phyloP scores from a whole-genome alignment of 179 eudicot genomes.

The Silene vulgaris region DNA sequence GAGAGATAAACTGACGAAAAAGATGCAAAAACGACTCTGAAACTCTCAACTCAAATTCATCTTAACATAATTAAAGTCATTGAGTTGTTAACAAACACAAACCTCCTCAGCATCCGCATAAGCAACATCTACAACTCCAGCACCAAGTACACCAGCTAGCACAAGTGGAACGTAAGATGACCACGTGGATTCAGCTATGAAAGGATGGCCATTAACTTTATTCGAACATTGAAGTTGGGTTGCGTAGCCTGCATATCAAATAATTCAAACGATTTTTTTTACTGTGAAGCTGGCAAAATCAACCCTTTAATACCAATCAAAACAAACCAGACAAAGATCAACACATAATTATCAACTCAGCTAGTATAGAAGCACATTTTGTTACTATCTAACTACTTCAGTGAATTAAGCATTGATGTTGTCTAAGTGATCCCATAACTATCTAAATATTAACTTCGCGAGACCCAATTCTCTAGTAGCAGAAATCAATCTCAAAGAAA shows the following conservation, averaged over 20 bases:
- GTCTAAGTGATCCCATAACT: background rate
- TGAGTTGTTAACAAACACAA: conserved; percentile 16
- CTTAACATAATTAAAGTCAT: conserved; percentile 5
- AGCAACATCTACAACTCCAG: conserved; percentile 48
- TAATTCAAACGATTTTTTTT: background rate
- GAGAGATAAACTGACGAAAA: conserved; percentile 18
- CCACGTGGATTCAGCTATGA: conserved; percentile 21
- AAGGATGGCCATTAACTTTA: conserved; percentile 30
- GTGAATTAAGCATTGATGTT: background rate
- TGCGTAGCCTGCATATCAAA: conserved; percentile 26
- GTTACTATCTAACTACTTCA: background rate
- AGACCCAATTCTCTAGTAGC: background rate
- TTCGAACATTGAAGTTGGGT: conserved; percentile 20
- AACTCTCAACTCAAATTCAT: background rate
- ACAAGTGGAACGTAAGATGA: conserved; percentile 35
- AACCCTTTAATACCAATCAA: background rate
- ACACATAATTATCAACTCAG: too few species aligned
- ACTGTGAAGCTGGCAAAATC: background rate
- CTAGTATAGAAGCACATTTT: too few species aligned
- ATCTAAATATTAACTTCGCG: background rate
- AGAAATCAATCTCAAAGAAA: background rate
- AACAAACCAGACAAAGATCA: background rate
- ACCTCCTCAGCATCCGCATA: conserved; percentile 84
- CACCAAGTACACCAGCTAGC: conserved; percentile 67
- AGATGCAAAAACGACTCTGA: conserved; percentile 7